phyloP scores from a whole-genome alignment of 768 basidiomycete species.

The Nidula microcarpa region DNA sequence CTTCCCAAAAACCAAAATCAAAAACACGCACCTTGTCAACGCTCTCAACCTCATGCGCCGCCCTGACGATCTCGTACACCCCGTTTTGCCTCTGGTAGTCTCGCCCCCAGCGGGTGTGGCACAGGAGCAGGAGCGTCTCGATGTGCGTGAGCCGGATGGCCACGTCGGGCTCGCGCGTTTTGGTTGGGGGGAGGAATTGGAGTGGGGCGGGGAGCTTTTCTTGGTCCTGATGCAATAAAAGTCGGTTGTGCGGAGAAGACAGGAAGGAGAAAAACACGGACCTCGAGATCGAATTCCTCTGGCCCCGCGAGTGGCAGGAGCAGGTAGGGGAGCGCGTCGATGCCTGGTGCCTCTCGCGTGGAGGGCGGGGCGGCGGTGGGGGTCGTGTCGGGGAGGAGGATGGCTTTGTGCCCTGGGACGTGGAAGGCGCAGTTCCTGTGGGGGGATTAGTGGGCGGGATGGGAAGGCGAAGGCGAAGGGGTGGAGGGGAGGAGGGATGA shows the following conservation, averaged over 20 bases:
- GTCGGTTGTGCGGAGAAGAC: background rate
- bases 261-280: constrained; percentile 21
- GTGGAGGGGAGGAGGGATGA: constrained; percentile 1
- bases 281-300: constrained; percentile 93
- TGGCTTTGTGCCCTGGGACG: constrained; percentile 60
- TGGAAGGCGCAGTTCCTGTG: constrained; percentile 79
- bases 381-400: constrained; percentile 64
- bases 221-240: constrained; percentile 56
- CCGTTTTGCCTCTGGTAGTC: constrained; percentile 77
- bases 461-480: background rate
- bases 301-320: constrained; percentile 91
- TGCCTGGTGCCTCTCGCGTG: constrained; percentile 59
- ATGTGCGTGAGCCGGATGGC: constrained; percentile 77
- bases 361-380: constrained; percentile 57
- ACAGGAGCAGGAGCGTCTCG: constrained; percentile 87
- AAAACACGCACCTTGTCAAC: constrained; percentile 63
- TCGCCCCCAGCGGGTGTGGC: constrained; percentile 86
- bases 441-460: constrained; percentile 5
- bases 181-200: constrained; percentile 85
- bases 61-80: constrained; percentile 82
- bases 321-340: constrained; percentile 81
- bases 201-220: constrained; percentile 80
- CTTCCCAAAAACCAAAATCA: background rate
- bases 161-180: constrained; percentile 77
- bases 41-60: constrained; percentile 72